These are phyloP conservation scores for Phytophthora agathidicida DNA, from an alignment of 352 stramenopile genomes.

Conservation along the genomic window DNA sequence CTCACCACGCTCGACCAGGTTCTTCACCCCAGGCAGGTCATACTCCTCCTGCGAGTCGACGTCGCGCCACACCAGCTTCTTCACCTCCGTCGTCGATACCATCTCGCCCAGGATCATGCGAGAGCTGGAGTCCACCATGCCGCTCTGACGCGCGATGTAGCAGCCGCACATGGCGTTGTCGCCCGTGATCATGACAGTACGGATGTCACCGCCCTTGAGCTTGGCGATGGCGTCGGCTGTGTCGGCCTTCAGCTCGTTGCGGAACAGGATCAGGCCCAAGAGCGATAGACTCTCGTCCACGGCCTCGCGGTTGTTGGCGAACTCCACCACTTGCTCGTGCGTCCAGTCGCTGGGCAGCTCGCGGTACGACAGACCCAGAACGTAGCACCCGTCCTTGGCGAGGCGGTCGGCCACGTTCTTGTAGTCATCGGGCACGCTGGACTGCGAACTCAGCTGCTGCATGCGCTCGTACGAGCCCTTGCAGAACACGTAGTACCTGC, in stretches of 20 bases:
- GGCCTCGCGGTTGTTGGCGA: constrained; percentile 45
- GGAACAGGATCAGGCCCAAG: constrained; percentile 73
- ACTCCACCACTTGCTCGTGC: constrained; percentile 23
- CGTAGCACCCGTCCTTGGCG: constrained; percentile 72
- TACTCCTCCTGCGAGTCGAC: constrained; percentile 49
- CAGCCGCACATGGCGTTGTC: constrained; percentile 61
- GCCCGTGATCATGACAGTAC: constrained; percentile 84
- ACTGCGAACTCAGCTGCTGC: constrained; percentile 41
- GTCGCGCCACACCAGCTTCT: constrained; percentile 52
- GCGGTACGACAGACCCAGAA: constrained; percentile 61
- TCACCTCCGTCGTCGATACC: constrained; percentile 31
- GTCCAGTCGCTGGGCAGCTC: constrained; percentile 28
- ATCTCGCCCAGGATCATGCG: constrained; percentile 50
- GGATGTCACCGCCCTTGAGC: constrained; percentile 60
- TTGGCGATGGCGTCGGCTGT: constrained; percentile 59
- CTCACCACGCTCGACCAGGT: constrained; percentile 26
- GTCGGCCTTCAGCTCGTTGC: constrained; percentile 71
- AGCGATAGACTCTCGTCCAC: constrained; percentile 60
- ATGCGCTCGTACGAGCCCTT: constrained; percentile 73
- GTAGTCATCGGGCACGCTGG: constrained; percentile 67
- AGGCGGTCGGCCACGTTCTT: constrained; percentile 32
- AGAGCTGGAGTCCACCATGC: constrained; percentile 35
- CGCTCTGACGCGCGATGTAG: constrained; percentile 46
- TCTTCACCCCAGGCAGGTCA: constrained; percentile 36
- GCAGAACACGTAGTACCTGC: too few species aligned